Base-by-base conservation (phyloP, 2,329 filamentous ascomycete genomes). In the Rutstroemia sp. region DNA sequence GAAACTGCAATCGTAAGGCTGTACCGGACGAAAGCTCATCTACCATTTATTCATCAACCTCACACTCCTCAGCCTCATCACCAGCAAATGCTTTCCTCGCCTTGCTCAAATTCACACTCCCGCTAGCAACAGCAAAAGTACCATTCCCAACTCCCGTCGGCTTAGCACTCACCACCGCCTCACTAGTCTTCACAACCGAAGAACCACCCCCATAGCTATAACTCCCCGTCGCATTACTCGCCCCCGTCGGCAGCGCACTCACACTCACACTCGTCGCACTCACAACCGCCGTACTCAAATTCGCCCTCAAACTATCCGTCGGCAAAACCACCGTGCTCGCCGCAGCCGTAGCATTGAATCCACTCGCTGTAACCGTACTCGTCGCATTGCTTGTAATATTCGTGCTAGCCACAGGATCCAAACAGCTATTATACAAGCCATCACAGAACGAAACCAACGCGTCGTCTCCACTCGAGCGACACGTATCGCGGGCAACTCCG, bases 381-480 rank as follows among this genome's bases (percentile, higher is more conserved):
- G 42, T 53, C 9, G 27, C 30, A 16, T 53, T 53, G 1, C 42
- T 38, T 3, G 51, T 53, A 7, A 53, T 38, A 5, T 53, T 48
- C 16, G 14, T 53, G 19, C 30, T 48, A 12, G 25, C 9, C 12
- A 48, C 51, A 1, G 51, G 51, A 48, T 53, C 40, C 51, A 53
- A 48, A 5, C 51, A 53, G 8, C 9, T n/a, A 21, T 53, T 53
- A n/a, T 53, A 53, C 19, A 53, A 10, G n/a, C 27, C 47, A 48
- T 53, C 42, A 14, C 51, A 53, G 40, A 53, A 47, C 1, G 40
- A 47, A 8, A 53, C 19, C 8, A 53, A 14, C 1, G 27, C 21
- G 1, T 17, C 27, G 10, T 53, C 51, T 4, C 51, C 51, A 6
- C 40, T 47, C 14, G 40, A 47, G 12, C 42, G n/a, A 23, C 42